Evolutionary conservation across 2,329 filamentous ascomycete genomes (phyloP).

Genomic region (Aspergillus melleus): DNA sequence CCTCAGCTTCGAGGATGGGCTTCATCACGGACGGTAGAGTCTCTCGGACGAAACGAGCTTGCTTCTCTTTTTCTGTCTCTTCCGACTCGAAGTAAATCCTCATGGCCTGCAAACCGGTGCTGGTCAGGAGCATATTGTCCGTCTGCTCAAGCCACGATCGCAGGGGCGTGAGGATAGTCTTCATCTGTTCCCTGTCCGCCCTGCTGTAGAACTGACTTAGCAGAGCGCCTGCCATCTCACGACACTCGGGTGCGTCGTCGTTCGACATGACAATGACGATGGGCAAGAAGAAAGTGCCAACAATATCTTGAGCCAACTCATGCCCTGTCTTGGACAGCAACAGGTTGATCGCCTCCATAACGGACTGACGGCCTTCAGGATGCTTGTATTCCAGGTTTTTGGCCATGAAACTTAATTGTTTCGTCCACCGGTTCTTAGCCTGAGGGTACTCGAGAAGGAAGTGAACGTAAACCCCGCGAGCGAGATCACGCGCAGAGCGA

Average conservation of each 20-base stretch:
- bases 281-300: conserved; percentile 79
- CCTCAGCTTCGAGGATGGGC: conserved; percentile 49
- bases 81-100: conserved; percentile 76
- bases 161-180: conserved; percentile 70
- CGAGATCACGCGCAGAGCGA: conserved; percentile 80
- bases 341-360: conserved; percentile 87
- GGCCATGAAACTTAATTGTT: conserved; percentile 84
- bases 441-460: conserved; percentile 95
- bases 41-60: conserved; percentile 61
- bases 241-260: conserved; percentile 83
- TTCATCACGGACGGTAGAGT: conserved; percentile 57
- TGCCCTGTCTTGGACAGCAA: conserved; percentile 83
- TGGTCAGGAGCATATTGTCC: conserved; percentile 68
- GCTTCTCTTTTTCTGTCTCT: conserved; percentile 64
- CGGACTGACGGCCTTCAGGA: conserved; percentile 82
- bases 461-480: conserved; percentile 86
- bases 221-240: conserved; percentile 75
- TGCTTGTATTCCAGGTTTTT: conserved; percentile 90
- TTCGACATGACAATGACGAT: conserved; percentile 83
- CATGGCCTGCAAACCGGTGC: conserved; percentile 77
- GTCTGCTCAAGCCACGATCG: conserved; percentile 74
- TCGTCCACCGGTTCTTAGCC: conserved; percentile 81
- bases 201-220: conserved; percentile 78
- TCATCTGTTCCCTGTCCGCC: conserved; percentile 70
- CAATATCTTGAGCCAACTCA: conserved; percentile 78